Percentiles rank a stretch among this genome's conserved stretches.
phyloP scores from a whole-genome alignment of 2,329 filamentous ascomycete genomes.

The Lachnellula occidentalis region DNA sequence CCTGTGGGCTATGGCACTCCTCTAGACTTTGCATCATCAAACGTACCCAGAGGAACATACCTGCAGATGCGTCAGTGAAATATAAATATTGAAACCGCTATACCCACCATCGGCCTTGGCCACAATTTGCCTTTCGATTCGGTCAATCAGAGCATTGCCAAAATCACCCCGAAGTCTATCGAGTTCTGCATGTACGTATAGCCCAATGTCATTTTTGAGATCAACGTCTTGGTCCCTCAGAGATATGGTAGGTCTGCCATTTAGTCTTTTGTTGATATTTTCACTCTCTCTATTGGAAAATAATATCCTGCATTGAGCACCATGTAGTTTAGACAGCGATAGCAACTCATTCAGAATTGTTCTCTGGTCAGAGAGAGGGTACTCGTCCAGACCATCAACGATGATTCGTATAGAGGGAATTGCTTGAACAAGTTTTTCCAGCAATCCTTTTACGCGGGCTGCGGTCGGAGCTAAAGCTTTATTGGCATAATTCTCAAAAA shows the following conservation, averaged over 20 bases:
- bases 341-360: slow-evolving; percentile 5
- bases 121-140: slow-evolving; percentile 5
- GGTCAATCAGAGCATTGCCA: slow-evolving; percentile 1
- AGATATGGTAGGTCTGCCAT: slow-evolving; percentile 6
- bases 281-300: slow-evolving; percentile 12
- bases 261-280: slow-evolving; percentile 2
- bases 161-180: background rate
- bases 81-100: background rate
- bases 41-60: slow-evolving; percentile 15
- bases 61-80: slow-evolving; percentile 1
- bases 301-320: slow-evolving; percentile 6
- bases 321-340: background rate
- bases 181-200: slow-evolving; percentile 1
- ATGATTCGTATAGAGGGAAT: slow-evolving; percentile 3
- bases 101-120: slow-evolving; percentile 8
- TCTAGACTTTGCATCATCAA: slow-evolving; percentile 7
- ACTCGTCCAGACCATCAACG: slow-evolving; percentile 14
- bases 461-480: background rate
- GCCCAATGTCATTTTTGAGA: slow-evolving; percentile 6
- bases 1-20: slow-evolving; percentile 3
- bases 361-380: slow-evolving; percentile 1
- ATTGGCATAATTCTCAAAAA: slow-evolving; percentile 9
- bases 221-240: slow-evolving; percentile 3
- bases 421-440: slow-evolving; percentile 2
- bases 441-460: background rate